Evolutionary conservation across 352 stramenopile genomes (phyloP), one percentile per base, ranked within the genome.

Genomic region (Globisporangium lucens): DNA sequence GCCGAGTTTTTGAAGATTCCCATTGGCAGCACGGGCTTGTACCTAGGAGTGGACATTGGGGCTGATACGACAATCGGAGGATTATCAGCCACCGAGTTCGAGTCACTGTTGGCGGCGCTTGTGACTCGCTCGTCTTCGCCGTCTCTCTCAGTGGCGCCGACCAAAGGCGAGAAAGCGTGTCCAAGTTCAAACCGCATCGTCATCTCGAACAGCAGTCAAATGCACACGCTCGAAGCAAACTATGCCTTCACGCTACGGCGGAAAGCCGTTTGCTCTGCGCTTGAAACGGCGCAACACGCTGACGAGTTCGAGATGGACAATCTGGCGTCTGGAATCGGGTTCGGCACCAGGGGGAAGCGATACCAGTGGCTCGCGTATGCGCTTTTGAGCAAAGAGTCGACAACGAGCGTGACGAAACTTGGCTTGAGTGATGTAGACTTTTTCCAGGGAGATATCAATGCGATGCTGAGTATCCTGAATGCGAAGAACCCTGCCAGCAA

Each of bases 401-500:
- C 22, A 3, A 15, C 49, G 8, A 33, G 8, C 9, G 49, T 56
- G 3, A 35, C 49, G 49, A 56, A 35, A 27, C 9, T 56, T 33
- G 22, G 4, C 15, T 9, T 56, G 3, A 29, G 22, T 0, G 49
- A 56, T 6, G 1, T 33, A 0, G 49, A 33, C 13, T 56, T 56
- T 22, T 56, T 13, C 30, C 49, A 56, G 22, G 22, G 12, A 35
- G 49, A 56, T 20, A 56, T 56, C 8, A 33, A 56, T 20, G 9
- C 49, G 8, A 56, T 56, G 0, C 3, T 56, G 8, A 56, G 49
- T 33, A 33, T 56, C 49, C 22, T 56, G 22, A 56, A 35, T 12
- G 49, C 49, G 49, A 33, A 33, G 22, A 56, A 56, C 22, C 49
- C 49, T 10, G 49, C 49, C 22, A 56, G 49, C 49, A 56, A 56